phyloP scores from a whole-genome alignment of 148 eudicot species.

The Oxyria digyna region DNA sequence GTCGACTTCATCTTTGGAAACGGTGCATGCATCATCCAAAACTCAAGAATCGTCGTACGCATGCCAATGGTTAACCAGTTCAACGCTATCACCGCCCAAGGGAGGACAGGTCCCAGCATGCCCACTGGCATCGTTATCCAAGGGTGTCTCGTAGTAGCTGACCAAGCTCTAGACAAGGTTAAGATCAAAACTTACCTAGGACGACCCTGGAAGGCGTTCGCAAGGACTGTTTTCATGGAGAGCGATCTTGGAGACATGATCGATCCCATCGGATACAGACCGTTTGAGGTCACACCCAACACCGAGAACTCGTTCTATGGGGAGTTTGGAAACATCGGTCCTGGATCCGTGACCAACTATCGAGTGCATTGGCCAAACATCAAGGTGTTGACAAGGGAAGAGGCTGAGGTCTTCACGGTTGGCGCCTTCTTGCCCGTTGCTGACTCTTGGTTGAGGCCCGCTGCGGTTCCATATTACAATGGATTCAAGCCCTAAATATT shows the following conservation, averaged over 20 bases:
- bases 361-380: slow-evolving; percentile 48
- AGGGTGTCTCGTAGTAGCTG: slow-evolving; percentile 27
- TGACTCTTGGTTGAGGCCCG: not conserved
- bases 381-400: slow-evolving; percentile 17
- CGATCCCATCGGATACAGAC: slow-evolving; percentile 30
- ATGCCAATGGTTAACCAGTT: slow-evolving; percentile 19
- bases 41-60: slow-evolving; percentile 21
- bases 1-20: slow-evolving; percentile 30
- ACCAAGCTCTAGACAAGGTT: slow-evolving; percentile 12
- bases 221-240: slow-evolving; percentile 32
- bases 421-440: slow-evolving; percentile 20
- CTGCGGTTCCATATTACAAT: not conserved
- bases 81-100: slow-evolving; percentile 40
- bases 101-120: slow-evolving; percentile 9
- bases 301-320: slow-evolving; percentile 13
- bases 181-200: slow-evolving; percentile 28
- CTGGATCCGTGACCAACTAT: slow-evolving; percentile 25
- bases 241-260: slow-evolving; percentile 21
- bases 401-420: slow-evolving; percentile 30
- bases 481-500: not conserved
- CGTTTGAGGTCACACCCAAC: slow-evolving; percentile 2
- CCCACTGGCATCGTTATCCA: slow-evolving; percentile 32
- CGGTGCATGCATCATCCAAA: slow-evolving; percentile 24
- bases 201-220: slow-evolving; percentile 37
- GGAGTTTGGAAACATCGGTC: slow-evolving; percentile 47